Evolutionary conservation across 2,329 filamentous ascomycete genomes (phyloP).

Genomic region (Aulographum hederae): DNA sequence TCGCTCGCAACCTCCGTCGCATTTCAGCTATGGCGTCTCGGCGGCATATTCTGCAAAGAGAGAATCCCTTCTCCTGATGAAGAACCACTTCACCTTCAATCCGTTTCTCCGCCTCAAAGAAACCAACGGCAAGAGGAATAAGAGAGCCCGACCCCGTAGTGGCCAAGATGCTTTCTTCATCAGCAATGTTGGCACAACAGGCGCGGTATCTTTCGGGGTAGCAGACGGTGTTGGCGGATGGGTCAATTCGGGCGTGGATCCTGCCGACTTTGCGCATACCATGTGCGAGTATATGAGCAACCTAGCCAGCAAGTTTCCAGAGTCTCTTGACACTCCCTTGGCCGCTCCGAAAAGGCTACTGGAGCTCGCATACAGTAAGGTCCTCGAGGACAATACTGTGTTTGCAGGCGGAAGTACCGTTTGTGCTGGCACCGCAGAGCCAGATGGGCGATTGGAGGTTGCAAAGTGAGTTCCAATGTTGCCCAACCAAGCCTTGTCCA

Average conservation of each 20-base stretch:
- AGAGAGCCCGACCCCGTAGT: constrained; percentile 50
- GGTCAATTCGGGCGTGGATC: constrained; percentile 82
- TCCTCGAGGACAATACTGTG: constrained; percentile 56
- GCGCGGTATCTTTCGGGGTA: constrained; percentile 60
- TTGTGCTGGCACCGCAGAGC: constrained; percentile 60
- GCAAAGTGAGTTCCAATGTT: constrained; percentile 44
- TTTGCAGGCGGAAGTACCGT: constrained; percentile 80
- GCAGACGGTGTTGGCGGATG: constrained; percentile 94
- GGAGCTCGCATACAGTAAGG: constrained; percentile 66
- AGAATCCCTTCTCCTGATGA: constrained; percentile 16
- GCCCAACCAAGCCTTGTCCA: neutral
- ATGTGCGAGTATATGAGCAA: constrained; percentile 86
- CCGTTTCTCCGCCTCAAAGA: constrained; percentile 11
- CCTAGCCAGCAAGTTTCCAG: constrained; percentile 42
- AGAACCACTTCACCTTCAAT: constrained; percentile 17
- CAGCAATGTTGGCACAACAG: constrained; percentile 49
- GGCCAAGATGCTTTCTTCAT: constrained; percentile 97
- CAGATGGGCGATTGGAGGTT: constrained; percentile 60
- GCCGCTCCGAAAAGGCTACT: constrained; percentile 46
- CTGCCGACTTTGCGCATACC: constrained; percentile 86
- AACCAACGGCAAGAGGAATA: constrained; percentile 23
- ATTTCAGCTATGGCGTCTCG: constrained; percentile 19
- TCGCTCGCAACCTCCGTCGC: no score
- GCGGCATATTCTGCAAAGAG: constrained; percentile 23
- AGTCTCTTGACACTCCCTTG: constrained; percentile 9